Percentiles rank a stretch among this genome's conserved stretches.
These are phyloP conservation scores for Asterochloris erici DNA, from an alignment of 139 green algal genomes.

Conservation along the genomic window DNA sequence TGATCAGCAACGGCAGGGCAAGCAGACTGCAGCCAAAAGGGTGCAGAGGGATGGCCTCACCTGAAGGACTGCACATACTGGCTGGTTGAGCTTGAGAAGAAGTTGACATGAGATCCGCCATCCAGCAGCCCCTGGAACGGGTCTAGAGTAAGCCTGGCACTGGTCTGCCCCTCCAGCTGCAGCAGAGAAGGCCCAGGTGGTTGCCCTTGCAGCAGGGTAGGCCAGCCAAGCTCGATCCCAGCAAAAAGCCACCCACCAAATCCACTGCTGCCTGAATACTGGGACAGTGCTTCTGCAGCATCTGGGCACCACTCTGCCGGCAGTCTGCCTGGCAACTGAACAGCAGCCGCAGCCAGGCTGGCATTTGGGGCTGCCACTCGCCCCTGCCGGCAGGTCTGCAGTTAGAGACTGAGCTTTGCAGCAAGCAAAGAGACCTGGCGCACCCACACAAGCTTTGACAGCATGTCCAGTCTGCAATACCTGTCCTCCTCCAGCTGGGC, in stretches of 20 bases:
- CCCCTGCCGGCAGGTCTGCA: too few relatives aligned
- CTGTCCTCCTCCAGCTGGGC: neutral
- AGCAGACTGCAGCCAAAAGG: neutral
- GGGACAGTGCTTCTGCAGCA: too few relatives aligned
- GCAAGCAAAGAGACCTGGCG: too few relatives aligned
- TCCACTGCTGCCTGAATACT: too few relatives aligned
- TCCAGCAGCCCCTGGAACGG: slow-evolving; percentile 9
- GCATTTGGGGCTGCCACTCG: too few relatives aligned
- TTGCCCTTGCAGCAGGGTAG: too few relatives aligned
- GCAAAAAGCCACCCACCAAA: too few relatives aligned
- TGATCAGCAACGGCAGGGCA: neutral
- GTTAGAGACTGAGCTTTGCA: too few relatives aligned
- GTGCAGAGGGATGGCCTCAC: neutral
- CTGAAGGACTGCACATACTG: neutral
- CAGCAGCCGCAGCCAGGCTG: too few relatives aligned
- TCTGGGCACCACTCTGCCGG: too few relatives aligned
- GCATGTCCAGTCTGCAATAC: neutral
- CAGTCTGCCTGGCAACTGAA: too few relatives aligned
- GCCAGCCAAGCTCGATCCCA: too few relatives aligned
- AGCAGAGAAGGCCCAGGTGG: neutral
- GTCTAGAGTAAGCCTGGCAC: neutral
- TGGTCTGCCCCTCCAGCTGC: neutral
- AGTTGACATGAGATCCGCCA: neutral
- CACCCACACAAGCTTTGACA: neutral
- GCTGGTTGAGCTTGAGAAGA: neutral